Evolutionary conservation across 495 filamentous ascomycete species (phyloP), one percentile per base, ranked within the genome.

Genomic region (Penicillium cinerascens): DNA sequence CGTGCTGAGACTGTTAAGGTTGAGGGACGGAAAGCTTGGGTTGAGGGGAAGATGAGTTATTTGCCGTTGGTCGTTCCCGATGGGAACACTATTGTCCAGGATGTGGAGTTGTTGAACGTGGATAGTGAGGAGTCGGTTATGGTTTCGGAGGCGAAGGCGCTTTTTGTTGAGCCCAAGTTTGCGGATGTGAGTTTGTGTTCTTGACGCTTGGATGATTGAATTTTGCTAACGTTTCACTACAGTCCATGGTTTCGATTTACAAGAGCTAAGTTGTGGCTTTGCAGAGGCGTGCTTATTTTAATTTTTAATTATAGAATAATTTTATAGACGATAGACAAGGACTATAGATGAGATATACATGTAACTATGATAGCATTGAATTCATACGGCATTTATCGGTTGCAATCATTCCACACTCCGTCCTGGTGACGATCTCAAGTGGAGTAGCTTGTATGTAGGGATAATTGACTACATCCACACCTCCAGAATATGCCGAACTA

Each of bases 91-190:
- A n/a, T 61, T 15, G 36, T 52, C 1, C 2, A 46, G 9, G 59
- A 65, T 55, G 38, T 25, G 20, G 54, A 43, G 16, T 35, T 58
- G 18, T 47, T 56, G 25, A 49, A 6, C 10, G 78, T 69, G 49
- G 75, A 74, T 41, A 75, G 74, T 47, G 76, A 84, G 52, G 78
- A 75, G 27, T 75, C 81, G 6, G 61, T 81, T 20, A 78, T 90
- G 55, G 75, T 92, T 46, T 85, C 82, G 25, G 87, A 91, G 68
- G 89, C 84, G 25, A 86, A 82, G 63, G 92, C 87, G 10, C 76
- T 97, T 56, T 97, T 95, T 69, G 77, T 97, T 47, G 90, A 95
- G 67, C 92, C 92, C 3, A 91, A 81, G 68, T 80, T 88, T 65
- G 90, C 88, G 16, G 79, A 84, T 85, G 65, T 67, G 79, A 82